These are phyloP conservation scores for Grosmannia serpens DNA, from an alignment of 2,329 filamentous ascomycete species.

Conservation along the genomic window DNA sequence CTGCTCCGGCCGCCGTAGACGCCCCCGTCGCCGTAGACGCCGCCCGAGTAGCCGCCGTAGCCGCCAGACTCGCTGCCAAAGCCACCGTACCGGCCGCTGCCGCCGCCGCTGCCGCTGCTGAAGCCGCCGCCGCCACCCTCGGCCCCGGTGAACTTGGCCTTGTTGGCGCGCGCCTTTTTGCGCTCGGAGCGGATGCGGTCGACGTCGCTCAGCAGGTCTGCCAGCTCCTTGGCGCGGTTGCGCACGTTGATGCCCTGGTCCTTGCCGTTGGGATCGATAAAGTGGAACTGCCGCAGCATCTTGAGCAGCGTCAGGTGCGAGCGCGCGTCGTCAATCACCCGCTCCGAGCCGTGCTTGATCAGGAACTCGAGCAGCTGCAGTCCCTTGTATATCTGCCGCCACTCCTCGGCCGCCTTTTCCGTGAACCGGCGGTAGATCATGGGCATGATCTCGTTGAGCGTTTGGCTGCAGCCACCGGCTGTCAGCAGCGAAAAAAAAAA, in stretches of 20 bases:
- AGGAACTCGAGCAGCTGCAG: conserved; percentile 90
- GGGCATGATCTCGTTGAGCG: conserved; percentile 98
- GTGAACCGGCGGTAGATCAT: conserved; percentile 99
- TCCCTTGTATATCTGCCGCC: conserved; percentile 98
- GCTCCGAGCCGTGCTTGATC: conserved; percentile 94
- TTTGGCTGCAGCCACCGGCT: conserved; percentile 49
- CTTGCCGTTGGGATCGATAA: conserved; percentile 90
- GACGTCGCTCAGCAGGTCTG: conserved; percentile 85
- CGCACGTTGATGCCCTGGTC: conserved; percentile 97
- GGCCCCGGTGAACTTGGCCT: conserved; percentile 91
- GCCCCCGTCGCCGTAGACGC: conserved; percentile 90
- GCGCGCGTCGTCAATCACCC: conserved; percentile 92
- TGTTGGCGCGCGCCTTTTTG: conserved; percentile 83
- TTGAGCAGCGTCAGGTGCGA: conserved; percentile 91
- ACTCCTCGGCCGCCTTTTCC: conserved; percentile 95
- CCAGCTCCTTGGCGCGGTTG: conserved; percentile 90
- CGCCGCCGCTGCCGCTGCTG: conserved; percentile 29
- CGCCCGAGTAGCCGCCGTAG: conserved; percentile 52
- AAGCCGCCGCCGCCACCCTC: conserved; percentile 60
- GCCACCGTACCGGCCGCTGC: conserved; percentile 62
- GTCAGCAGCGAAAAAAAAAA: conserved; percentile 7
- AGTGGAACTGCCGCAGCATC: conserved; percentile 98
- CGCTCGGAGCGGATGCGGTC: conserved; percentile 70
- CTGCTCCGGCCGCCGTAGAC: conserved; percentile 72
- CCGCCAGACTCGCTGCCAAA: conserved; percentile 74